Evolutionary conservation across 129 eudicot genomes (phyloP), one percentile per base, ranked within the genome.

Genomic region (Solidago caesia): DNA sequence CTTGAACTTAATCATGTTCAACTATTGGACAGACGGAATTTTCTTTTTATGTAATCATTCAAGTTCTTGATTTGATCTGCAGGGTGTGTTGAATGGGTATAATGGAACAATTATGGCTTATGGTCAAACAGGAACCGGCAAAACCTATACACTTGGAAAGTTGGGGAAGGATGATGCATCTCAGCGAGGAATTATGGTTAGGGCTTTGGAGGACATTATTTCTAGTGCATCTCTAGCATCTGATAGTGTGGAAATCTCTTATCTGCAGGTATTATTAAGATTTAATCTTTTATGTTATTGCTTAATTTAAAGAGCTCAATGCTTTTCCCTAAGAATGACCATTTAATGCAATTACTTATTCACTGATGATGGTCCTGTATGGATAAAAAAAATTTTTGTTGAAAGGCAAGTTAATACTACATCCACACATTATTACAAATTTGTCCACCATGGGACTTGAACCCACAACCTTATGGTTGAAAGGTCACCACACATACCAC

Each of bases 41-140:
- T 43, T 8, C 2, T 64, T 56, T 8, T 29, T 51, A n/a, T 52
- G 7, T 10, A 16, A 4, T 43, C 11, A 41, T 11, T 64, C 21
- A 51, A 62, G 67, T 45, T 73, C 33, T 78, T 87, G 73, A 44
- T 72, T 79, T 57, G 33, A 61, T 75, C 39, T 85, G 85, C 91
- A 94, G 98, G 92, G 97, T 85, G 98, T 94, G 63, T 78, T 94
- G 70, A 85, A 83, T 60, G 98, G 98, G 76, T 94, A 90, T 85
- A 94, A 90, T 85, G 98, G 98, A 81, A 94, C 98, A 74, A 80
- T 94, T 73, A 94, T 94, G 98, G 98, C 98, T 45, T 94, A 94
- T 84, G 98, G 98, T 67, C 98, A 94, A 86, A 94, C 98, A 45
- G 97, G 98, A 76, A 94, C 98, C 0, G 98, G 98, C 41, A 94